phyloP scores from a whole-genome alignment of 2,329 filamentous ascomycete genomes.

The Pseudopyrenochaeta lycopersici region DNA sequence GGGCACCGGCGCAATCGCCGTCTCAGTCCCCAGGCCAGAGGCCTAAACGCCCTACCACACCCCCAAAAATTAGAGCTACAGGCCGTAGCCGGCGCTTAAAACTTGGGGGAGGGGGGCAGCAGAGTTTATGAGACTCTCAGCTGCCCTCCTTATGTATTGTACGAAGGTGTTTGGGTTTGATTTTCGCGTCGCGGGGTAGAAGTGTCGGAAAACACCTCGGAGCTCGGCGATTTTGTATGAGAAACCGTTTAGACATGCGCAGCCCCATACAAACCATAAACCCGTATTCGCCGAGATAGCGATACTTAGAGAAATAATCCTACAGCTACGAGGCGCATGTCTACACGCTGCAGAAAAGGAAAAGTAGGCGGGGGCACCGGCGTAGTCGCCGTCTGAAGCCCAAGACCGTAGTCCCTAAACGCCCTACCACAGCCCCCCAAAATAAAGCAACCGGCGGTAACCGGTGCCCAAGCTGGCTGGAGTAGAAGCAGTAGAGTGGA shows the following conservation, averaged over 20 bases:
- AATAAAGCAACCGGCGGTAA: too few relatives aligned
- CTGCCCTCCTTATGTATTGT: conserved; percentile 1
- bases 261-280: too few relatives aligned
- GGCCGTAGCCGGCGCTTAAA: not conserved
- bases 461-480: too few relatives aligned
- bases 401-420: too few relatives aligned
- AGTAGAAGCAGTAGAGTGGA: too few relatives aligned
- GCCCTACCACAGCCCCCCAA: too few relatives aligned
- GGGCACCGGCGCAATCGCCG: not conserved
- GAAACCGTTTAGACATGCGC: not conserved
- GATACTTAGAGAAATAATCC: too few relatives aligned
- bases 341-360: too few relatives aligned
- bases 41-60: not conserved
- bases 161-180: not conserved
- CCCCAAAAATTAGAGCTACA: not conserved
- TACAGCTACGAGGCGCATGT: too few relatives aligned
- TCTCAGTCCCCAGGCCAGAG: not conserved
- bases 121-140: not conserved
- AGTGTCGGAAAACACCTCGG: not conserved
- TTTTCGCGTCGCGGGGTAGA: not conserved
- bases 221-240: not conserved
- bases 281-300: too few relatives aligned
- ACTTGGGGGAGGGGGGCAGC: not conserved
- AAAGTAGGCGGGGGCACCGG: too few relatives aligned
- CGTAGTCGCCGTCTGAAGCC: too few relatives aligned